Percentiles rank a stretch among this genome's conserved stretches.
Conservation (phyloP, 176 grass and related monocot genomes). For the Eragrostis nindensis region DNA sequence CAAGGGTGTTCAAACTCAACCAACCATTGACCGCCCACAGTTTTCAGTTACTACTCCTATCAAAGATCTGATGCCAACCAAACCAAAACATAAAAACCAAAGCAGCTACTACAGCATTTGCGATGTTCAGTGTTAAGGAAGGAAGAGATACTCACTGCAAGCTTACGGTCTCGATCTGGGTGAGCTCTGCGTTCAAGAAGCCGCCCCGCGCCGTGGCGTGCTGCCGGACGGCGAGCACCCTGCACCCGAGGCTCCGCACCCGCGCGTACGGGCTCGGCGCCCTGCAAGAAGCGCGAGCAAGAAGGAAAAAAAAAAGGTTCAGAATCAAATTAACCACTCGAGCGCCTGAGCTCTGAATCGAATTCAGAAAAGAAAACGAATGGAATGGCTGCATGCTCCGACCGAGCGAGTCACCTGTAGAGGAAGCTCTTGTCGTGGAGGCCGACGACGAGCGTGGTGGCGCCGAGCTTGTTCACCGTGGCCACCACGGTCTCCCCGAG, state of each 20-base stretch:
- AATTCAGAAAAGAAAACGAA: background rate
- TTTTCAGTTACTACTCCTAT: background rate
- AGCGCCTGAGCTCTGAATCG: background rate
- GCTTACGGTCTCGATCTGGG: conserved; percentile 72
- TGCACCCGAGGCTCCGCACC: conserved; percentile 64
- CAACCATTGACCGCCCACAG: background rate
- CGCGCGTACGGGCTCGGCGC: conserved; percentile 38
- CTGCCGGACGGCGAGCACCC: conserved; percentile 79
- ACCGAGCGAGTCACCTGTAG: conserved; percentile 43
- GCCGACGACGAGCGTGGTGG: conserved; percentile 84
- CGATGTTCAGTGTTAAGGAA: background rate
- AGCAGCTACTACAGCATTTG: background rate
- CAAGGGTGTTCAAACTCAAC: conserved; percentile 20
- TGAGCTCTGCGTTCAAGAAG: conserved; percentile 76
- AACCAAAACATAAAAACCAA: background rate
- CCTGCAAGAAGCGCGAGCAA: conserved; percentile 46
- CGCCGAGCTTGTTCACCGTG: conserved; percentile 59
- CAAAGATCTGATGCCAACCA: background rate
- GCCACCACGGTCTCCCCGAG: conserved; percentile 64
- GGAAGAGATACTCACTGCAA: conserved; percentile 47
- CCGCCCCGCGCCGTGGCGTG: conserved; percentile 44
- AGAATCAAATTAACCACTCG: background rate
- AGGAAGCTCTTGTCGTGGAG: conserved; percentile 92
- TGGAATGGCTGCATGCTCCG: background rate
- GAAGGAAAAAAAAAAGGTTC: background rate